A percentile compares a stretch with the other conserved stretches of the same genome.
These are phyloP conservation scores for Claviceps sp. DNA, from an alignment of 2,329 filamentous ascomycete species.

Conservation along the genomic window DNA sequence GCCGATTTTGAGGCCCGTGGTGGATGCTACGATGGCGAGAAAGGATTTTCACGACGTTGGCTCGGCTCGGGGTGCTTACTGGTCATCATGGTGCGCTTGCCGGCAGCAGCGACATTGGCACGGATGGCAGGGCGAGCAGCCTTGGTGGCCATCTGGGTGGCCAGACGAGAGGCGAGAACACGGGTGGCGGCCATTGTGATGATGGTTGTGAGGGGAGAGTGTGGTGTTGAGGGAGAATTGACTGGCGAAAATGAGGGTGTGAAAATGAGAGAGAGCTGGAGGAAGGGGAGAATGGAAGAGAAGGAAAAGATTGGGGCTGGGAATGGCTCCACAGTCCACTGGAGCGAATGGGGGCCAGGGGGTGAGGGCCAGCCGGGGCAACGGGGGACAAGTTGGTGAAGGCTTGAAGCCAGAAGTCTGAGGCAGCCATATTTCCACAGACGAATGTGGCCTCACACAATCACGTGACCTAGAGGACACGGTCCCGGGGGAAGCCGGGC, in stretches of 20 bases:
- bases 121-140: slow-evolving; percentile 65
- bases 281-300: slow-evolving; percentile 27
- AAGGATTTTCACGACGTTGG: slow-evolving; percentile 16
- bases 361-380: slow-evolving; percentile 23
- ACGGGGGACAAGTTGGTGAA: slow-evolving; percentile 16
- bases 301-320: slow-evolving; percentile 23
- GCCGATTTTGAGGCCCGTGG: slow-evolving; percentile 12
- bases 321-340: slow-evolving; percentile 19
- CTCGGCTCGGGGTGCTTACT: slow-evolving; percentile 36
- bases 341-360: slow-evolving; percentile 14
- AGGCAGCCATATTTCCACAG: slow-evolving; percentile 9
- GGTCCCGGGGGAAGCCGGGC: slow-evolving; percentile 20
- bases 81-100: slow-evolving; percentile 65
- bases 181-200: slow-evolving; percentile 71
- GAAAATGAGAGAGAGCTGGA: slow-evolving; percentile 20
- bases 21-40: slow-evolving; percentile 6
- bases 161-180: slow-evolving; percentile 66
- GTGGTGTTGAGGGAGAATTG: slow-evolving; percentile 15
- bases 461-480: no score
- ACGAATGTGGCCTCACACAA: no score
- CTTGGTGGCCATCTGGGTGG: slow-evolving; percentile 64
- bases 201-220: slow-evolving; percentile 32
- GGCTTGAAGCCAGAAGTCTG: slow-evolving; percentile 5
- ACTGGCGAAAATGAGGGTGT: slow-evolving; percentile 17
- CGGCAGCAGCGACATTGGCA: slow-evolving; percentile 46